Evolutionary conservation across 768 basidiomycete genomes (phyloP), one percentile per base, ranked within the genome.

Genomic region (Mycena pura): DNA sequence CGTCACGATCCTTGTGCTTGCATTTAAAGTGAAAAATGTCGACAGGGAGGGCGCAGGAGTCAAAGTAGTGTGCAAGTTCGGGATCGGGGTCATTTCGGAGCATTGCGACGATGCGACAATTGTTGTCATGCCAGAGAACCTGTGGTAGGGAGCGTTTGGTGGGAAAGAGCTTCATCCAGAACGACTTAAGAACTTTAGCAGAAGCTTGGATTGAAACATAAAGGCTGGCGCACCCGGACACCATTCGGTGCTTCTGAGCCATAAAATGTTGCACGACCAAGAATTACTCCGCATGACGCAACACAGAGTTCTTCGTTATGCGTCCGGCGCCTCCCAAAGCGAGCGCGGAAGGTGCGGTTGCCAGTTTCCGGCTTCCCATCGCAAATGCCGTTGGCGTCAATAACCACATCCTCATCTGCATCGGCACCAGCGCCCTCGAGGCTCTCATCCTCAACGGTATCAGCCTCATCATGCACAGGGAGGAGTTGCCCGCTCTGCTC

Each of bases 261-360:
- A 55, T 58, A 76, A 36, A 75, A 70, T 5, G 72, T 73, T 2
- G 71, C 71, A 3, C 69, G 56, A 0, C 64, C 67, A 27, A 68
- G 29, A 36, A 75, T 71, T 14, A 74, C 53, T 1, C 74, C 73
- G 67, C 75, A 76, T 3, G 70, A 60, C 0, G 46, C 44, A 29
- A 70, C 66, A 24, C 66, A 56, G 1, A 72, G 31, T 53, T 74
- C 69, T 41, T 75, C 72, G 46, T 75, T 75, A 45, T 75, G 75
- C 1, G 74, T 77, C 2, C 67, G 53, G 19, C 66, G 57, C 13
- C 72, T 48, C 0, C 70, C 67, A 66, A 77, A 78, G 3, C 49
- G 61, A 3, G 72, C 73, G 5, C 60, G 46, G 3, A 72, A 19
- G 39, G 59, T 69, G 0, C 43, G 49, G 45, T 73, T 73, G 0